Evolutionary conservation across 192 early-diverging fungal species (phyloP).

Genomic region (Backusella parvicylindrica): DNA sequence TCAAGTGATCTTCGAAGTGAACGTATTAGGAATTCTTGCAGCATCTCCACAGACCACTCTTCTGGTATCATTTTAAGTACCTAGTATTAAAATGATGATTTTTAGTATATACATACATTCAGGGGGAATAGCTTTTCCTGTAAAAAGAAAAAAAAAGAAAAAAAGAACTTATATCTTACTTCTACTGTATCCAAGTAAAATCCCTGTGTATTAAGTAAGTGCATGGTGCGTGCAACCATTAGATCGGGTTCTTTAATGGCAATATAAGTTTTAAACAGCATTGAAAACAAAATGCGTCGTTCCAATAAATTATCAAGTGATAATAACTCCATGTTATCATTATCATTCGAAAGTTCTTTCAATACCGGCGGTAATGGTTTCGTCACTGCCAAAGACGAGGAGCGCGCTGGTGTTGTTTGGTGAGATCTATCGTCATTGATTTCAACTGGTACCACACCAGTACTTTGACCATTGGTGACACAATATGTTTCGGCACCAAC

Average conservation of each 20-base stretch:
- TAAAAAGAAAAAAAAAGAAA: no score
- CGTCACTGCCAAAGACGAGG: constrained; percentile 12
- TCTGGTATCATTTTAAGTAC: constrained; percentile 47
- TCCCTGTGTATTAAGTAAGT: constrained; percentile 52
- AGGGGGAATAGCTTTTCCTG: background rate
- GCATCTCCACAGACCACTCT: constrained; percentile 48
- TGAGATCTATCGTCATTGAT: background rate
- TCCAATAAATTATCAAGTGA: constrained; percentile 5
- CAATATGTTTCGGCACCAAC: constrained; percentile 53
- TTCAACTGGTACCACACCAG: constrained; percentile 10
- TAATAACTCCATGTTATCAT: no score
- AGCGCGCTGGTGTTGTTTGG: background rate
- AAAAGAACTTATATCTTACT: constrained; percentile 25
- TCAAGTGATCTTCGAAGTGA: constrained; percentile 46
- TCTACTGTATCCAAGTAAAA: constrained; percentile 47
- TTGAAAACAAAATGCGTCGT: constrained; percentile 40
- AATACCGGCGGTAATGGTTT: background rate
- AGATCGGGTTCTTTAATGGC: constrained; percentile 33
- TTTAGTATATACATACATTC: background rate
- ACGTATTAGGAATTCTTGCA: constrained; percentile 41
- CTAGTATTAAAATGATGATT: constrained; percentile 24
- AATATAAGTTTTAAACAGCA: constrained; percentile 48
- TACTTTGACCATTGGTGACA: constrained; percentile 42
- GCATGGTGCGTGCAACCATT: constrained; percentile 29
- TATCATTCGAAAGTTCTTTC: background rate